A percentile compares a stretch with the other conserved stretches of the same genome.
Conservation (phyloP, 2,329 filamentous ascomycete genomes). For the Phyllosticta paracitricarpa region DNA sequence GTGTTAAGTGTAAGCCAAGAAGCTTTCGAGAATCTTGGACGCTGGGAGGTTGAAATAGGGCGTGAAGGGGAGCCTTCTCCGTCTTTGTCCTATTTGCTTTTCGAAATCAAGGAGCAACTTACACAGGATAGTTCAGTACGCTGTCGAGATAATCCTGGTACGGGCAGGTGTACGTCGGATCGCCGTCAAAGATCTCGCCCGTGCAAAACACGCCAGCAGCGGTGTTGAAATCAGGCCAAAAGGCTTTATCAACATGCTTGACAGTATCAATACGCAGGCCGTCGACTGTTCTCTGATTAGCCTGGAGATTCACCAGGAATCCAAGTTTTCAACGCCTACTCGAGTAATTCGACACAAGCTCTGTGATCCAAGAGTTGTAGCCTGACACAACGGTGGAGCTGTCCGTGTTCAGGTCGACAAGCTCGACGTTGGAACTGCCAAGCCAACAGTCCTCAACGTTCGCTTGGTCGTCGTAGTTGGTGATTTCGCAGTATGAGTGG, state of each 20-base stretch:
- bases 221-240: constrained; percentile 25
- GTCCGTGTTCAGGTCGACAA: constrained; percentile 39
- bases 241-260: constrained; percentile 28
- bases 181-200: constrained; percentile 27
- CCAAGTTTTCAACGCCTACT: constrained; percentile 13
- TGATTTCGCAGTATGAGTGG: constrained; percentile 48
- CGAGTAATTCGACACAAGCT: constrained; percentile 23
- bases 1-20: too few relatives aligned
- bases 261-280: constrained; percentile 31
- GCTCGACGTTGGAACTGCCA: constrained; percentile 35
- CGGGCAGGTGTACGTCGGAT: constrained; percentile 23
- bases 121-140: constrained; percentile 28
- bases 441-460: constrained; percentile 41
- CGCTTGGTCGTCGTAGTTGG: constrained; percentile 44
- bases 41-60: neutral
- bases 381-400: constrained; percentile 13
- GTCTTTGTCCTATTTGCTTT: too few relatives aligned
- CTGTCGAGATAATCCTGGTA: constrained; percentile 27
- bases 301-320: neutral
- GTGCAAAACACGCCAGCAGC: constrained; percentile 27
- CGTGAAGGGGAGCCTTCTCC: neutral
- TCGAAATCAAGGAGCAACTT: neutral
- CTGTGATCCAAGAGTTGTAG: constrained; percentile 9
- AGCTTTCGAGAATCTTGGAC: too few relatives aligned
- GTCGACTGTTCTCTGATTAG: constrained; percentile 19